A percentile compares a stretch with the other conserved stretches of the same genome.
Evolutionary conservation across 331 rosid genomes (phyloP).

Genomic region (Stylosanthes scabra): DNA sequence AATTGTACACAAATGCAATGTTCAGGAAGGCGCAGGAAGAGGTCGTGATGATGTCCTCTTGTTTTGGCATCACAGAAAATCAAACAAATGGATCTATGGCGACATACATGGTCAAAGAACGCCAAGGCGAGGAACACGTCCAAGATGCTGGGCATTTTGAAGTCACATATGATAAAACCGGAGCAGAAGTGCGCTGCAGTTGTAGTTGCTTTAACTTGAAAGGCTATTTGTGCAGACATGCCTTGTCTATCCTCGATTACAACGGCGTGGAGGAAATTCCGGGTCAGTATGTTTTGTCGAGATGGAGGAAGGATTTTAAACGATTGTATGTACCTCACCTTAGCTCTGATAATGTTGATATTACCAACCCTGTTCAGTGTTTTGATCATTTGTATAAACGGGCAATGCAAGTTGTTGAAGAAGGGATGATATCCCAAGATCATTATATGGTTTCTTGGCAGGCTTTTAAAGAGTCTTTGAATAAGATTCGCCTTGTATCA

Average conservation of each 20-base stretch:
- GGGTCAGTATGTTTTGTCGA: slow-evolving; percentile 72
- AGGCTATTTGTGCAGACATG: slow-evolving; percentile 93
- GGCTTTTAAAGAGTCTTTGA: slow-evolving; percentile 85
- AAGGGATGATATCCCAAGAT: slow-evolving; percentile 87
- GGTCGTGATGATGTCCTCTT: slow-evolving; percentile 74
- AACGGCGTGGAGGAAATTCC: slow-evolving; percentile 89
- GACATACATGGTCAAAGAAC: slow-evolving; percentile 78
- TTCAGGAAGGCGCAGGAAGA: slow-evolving; percentile 87
- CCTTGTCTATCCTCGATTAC: slow-evolving; percentile 75
- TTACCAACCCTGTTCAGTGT: slow-evolving; percentile 91
- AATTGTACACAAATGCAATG: slow-evolving; percentile 68
- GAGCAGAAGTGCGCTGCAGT: slow-evolving; percentile 74
- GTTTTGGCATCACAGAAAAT: slow-evolving; percentile 66
- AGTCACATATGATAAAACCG: slow-evolving; percentile 82
- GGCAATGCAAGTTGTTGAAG: slow-evolving; percentile 90
- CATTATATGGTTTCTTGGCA: slow-evolving; percentile 94
- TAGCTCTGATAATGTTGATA: slow-evolving; percentile 71
- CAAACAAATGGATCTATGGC: slow-evolving; percentile 65
- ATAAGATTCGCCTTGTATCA: slow-evolving; percentile 80
- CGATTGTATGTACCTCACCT: slow-evolving; percentile 78
- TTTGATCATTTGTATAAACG: slow-evolving; percentile 91
- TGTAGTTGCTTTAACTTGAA: slow-evolving; percentile 89
- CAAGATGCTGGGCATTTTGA: slow-evolving; percentile 61
- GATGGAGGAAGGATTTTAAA: slow-evolving; percentile 94
- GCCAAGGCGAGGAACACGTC: slow-evolving; percentile 56